These are phyloP conservation scores for Annulohypoxylon stygium DNA, from an alignment of 495 filamentous ascomycete species.

Conservation along the genomic window DNA sequence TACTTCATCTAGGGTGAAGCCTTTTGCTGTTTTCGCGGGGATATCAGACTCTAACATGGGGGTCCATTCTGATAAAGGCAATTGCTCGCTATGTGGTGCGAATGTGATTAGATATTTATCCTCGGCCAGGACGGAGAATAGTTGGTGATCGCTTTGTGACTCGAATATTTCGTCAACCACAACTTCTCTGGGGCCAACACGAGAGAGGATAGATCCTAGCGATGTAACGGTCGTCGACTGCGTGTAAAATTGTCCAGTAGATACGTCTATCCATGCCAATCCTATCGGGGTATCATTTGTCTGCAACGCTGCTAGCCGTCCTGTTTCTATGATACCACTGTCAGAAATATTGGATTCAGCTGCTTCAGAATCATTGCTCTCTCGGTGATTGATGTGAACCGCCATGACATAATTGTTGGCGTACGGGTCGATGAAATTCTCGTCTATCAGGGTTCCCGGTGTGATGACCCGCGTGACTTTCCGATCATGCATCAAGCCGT, in stretches of 20 bases:
- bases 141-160: constrained; percentile 57
- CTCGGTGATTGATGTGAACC: constrained; percentile 64
- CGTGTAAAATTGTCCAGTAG: constrained; percentile 92
- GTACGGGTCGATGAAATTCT: constrained; percentile 94
- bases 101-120: constrained; percentile 72
- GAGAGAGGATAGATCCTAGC: constrained; percentile 80
- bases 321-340: constrained; percentile 27
- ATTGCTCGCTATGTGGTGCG: constrained; percentile 58
- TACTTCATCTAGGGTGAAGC: constrained; percentile 67
- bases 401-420: constrained; percentile 92
- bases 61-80: constrained; percentile 75
- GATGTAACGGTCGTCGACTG: constrained; percentile 80
- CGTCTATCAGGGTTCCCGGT: constrained; percentile 94
- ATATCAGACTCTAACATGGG: constrained; percentile 79
- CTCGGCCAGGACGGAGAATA: constrained; percentile 64
- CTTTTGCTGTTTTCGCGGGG: constrained; percentile 55
- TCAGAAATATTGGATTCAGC: constrained; percentile 5
- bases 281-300: constrained; percentile 68
- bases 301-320: constrained; percentile 20
- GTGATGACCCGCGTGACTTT: constrained; percentile 89
- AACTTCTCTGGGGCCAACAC: constrained; percentile 87
- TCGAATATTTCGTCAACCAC: constrained; percentile 76
- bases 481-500: constrained; percentile 84
- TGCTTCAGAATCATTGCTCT: constrained; percentile 26
- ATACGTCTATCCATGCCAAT: constrained; percentile 93